Conservation (phyloP, 2,329 filamentous ascomycete genomes). For the Fusarium clavum region DNA sequence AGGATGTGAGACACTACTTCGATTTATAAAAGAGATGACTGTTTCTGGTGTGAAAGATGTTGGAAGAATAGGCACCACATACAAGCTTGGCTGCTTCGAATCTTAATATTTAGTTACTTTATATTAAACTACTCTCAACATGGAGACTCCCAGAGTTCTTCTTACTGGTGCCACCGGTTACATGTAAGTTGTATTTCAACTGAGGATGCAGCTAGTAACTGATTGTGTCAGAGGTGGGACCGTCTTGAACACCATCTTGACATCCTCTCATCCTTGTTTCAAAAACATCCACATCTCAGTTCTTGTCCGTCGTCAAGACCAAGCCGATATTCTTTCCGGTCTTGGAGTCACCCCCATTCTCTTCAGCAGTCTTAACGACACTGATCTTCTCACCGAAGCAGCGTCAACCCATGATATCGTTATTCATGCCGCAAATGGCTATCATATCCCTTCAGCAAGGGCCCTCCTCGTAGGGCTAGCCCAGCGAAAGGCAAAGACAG, state of each 20-base stretch:
- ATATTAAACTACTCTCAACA: not conserved
- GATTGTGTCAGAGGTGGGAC: conserved; percentile 4
- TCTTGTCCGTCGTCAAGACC: not conserved
- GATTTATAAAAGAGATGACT: not conserved
- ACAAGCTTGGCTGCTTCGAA: not conserved
- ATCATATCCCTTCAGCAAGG: not conserved
- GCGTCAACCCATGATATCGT: conserved; percentile 1
- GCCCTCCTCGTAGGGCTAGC: not conserved
- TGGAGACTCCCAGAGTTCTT: conserved; percentile 2
- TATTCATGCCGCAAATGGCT: conserved; percentile 11
- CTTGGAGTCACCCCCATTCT: not conserved
- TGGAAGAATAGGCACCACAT: not conserved
- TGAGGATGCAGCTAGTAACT: not conserved
- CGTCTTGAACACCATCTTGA: not conserved
- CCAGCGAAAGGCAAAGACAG: not conserved
- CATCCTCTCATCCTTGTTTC: not conserved
- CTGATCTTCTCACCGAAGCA: not conserved
- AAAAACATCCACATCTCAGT: not conserved
- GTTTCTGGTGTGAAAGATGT: fast-evolving
- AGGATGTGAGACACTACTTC: fast-evolving
- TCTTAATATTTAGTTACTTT: no score
- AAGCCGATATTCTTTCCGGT: not conserved
- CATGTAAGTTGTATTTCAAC: not conserved
- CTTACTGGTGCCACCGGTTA: conserved; percentile 18
- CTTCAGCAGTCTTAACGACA: not conserved